Percentiles rank a stretch among this genome's conserved stretches.
Evolutionary conservation across 2,329 filamentous ascomycete genomes (phyloP).

Genomic region (Verticillium nonalfalfae): DNA sequence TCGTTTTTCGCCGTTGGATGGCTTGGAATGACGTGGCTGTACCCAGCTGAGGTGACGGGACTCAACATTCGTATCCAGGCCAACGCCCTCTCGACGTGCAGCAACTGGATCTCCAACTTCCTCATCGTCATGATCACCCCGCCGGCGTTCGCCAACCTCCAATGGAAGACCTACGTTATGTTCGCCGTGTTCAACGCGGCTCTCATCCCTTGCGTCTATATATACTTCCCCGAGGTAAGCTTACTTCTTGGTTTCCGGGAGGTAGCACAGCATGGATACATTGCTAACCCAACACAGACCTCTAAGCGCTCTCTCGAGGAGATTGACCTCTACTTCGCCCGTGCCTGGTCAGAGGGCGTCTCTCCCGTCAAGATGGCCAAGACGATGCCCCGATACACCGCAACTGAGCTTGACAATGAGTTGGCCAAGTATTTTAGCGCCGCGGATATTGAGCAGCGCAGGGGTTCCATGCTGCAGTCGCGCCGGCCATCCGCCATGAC

Average conservation of each 20-base stretch:
- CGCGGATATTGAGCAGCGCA: slow-evolving; percentile 9
- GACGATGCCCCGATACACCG: slow-evolving; percentile 1
- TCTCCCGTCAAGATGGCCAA: slow-evolving; percentile 16
- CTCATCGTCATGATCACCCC: slow-evolving; percentile 63
- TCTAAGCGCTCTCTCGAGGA: slow-evolving; percentile 51
- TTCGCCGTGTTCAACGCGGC: slow-evolving; percentile 47
- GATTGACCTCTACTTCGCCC: slow-evolving; percentile 40
- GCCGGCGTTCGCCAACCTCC: slow-evolving; percentile 46
- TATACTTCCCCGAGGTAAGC: slow-evolving; percentile 41
- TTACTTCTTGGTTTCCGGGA: not conserved
- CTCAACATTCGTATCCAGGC: slow-evolving; percentile 54
- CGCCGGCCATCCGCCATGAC: not conserved
- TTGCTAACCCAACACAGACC: slow-evolving; percentile 43
- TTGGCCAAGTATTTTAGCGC: slow-evolving; percentile 20
- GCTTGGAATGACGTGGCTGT: slow-evolving; percentile 57
- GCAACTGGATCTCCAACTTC: slow-evolving; percentile 58
- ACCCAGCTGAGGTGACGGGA: slow-evolving; percentile 55
- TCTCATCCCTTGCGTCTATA: slow-evolving; percentile 44
- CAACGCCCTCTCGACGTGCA: slow-evolving; percentile 57
- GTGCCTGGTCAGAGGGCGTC: slow-evolving; percentile 16
- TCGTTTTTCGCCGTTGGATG: slow-evolving; percentile 54
- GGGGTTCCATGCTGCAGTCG: not conserved
- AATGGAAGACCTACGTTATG: slow-evolving; percentile 49
- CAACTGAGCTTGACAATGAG: slow-evolving; percentile 17
- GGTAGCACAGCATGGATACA: slow-evolving; percentile 42